phyloP scores from a whole-genome alignment of 768 basidiomycete genomes.

The Rhizopogon vesiculosus region DNA sequence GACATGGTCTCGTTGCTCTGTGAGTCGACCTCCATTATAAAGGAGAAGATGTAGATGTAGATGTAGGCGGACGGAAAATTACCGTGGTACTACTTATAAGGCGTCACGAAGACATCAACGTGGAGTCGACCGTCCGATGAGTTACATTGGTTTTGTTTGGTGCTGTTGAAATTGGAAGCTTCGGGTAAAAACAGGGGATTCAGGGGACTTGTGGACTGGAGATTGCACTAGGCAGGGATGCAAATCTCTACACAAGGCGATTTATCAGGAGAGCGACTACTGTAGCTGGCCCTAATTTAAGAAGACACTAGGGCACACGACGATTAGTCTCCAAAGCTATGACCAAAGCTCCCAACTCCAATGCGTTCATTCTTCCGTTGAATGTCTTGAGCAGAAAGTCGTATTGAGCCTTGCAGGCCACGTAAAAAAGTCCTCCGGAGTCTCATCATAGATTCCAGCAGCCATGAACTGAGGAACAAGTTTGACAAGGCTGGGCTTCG shows the following conservation, averaged over 20 bases:
- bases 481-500: background rate
- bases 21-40: slow-evolving; percentile 8
- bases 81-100: background rate
- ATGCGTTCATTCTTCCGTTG: background rate
- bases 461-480: background rate
- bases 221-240: too few relatives aligned
- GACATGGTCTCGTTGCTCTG: slow-evolving; percentile 3
- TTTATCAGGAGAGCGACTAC: too few relatives aligned
- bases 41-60: background rate
- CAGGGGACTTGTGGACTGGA: too few relatives aligned
- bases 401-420: background rate
- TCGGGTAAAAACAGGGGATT: too few relatives aligned
- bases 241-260: too few relatives aligned
- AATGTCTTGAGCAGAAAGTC: background rate
- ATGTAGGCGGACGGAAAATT: background rate
- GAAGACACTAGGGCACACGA: background rate
- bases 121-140: background rate
- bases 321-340: background rate
- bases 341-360: background rate
- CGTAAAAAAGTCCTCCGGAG: background rate
- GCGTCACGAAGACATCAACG: too few relatives aligned
- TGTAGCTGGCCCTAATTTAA: too few relatives aligned
- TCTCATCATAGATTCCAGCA: background rate
- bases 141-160: background rate
- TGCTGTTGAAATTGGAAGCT: background rate